Percentiles rank a stretch among this genome's conserved stretches.
Conservation (phyloP, 2,329 filamentous ascomycete species). For the Penicillium glabrum region DNA sequence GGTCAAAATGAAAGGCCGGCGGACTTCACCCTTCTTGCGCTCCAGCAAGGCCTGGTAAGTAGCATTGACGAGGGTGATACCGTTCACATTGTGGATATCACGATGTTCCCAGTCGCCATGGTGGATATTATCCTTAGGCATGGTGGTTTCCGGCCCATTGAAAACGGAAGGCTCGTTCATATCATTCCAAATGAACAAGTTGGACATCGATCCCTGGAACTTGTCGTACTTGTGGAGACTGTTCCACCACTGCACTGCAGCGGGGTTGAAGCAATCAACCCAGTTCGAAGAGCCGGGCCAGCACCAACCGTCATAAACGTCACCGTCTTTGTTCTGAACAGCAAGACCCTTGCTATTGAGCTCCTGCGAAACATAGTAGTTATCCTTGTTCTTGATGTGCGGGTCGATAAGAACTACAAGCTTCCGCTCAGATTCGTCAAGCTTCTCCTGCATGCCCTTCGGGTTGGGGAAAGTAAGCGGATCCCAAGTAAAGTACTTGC, state of each 20-base stretch:
- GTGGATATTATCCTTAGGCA: conserved; percentile 98
- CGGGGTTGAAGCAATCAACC: conserved; percentile 95
- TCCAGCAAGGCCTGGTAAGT: conserved; percentile 82
- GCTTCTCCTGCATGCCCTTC: conserved; percentile 80
- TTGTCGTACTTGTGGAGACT: conserved; percentile 80
- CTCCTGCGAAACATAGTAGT: conserved; percentile 75
- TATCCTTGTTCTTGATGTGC: conserved; percentile 89
- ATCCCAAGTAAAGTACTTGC: conserved; percentile 99
- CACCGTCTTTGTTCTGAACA: conserved; percentile 85
- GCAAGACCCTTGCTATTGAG: conserved; percentile 81
- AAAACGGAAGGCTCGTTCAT: conserved; percentile 99
- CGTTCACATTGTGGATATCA: conserved; percentile 93
- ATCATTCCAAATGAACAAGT: conserved; percentile 97
- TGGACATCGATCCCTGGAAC: conserved; percentile 83
- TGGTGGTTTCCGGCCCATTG: conserved; percentile 96
- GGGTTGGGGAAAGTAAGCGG: conserved; percentile 83
- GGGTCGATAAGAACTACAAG: conserved; percentile 94
- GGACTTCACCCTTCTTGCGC: conserved; percentile 80
- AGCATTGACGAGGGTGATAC: conserved; percentile 92
- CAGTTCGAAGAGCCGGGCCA: conserved; percentile 97
- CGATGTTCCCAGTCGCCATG: conserved; percentile 92
- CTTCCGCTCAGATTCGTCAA: conserved; percentile 82
- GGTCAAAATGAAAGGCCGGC: conserved; percentile 88
- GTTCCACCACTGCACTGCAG: conserved; percentile 88
- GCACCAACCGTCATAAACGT: conserved; percentile 94